These are phyloP conservation scores for Aspergillus floridensis DNA, from an alignment of 2,329 filamentous ascomycete genomes.

Conservation along the genomic window DNA sequence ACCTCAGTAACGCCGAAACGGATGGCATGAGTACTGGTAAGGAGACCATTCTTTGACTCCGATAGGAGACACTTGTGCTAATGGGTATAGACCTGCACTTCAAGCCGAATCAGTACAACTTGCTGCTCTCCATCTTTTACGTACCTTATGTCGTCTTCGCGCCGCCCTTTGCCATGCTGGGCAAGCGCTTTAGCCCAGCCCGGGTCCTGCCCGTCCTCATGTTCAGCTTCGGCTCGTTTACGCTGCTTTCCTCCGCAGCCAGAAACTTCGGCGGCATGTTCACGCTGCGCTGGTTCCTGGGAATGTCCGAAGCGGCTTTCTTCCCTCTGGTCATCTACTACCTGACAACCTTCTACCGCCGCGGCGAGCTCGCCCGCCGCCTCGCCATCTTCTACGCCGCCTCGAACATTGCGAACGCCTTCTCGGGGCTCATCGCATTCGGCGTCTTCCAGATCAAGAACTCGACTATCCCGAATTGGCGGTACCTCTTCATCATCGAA, in stretches of 20 bases:
- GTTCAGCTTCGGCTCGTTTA: conserved; percentile 65
- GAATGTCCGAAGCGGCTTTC: conserved; percentile 66
- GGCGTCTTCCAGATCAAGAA: conserved; percentile 59
- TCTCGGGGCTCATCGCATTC: conserved; percentile 59
- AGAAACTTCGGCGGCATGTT: conserved; percentile 65
- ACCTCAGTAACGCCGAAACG: conserved; percentile 58
- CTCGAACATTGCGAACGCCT: conserved; percentile 69
- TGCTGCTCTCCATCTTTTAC: conserved; percentile 70
- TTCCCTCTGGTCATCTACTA: conserved; percentile 69
- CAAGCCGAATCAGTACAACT: conserved; percentile 64
- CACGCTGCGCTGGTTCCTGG: conserved; percentile 66
- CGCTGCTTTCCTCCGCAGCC: conserved; percentile 56
- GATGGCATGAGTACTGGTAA: conserved; percentile 47
- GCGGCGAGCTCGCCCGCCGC: conserved; percentile 67
- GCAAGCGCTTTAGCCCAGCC: conserved; percentile 65
- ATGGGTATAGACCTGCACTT: conserved; percentile 53
- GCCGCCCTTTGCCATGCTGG: conserved; percentile 63
- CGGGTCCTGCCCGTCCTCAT: conserved; percentile 66
- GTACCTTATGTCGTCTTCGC: conserved; percentile 71
- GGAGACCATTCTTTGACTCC: background rate
- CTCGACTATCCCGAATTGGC: conserved; percentile 50
- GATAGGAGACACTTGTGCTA: background rate
- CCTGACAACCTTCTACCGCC: conserved; percentile 65
- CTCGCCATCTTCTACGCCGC: conserved; percentile 75
- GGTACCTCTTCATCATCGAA: conserved; percentile 58